These are phyloP conservation scores for Epichloe scottii DNA, from an alignment of 2,329 filamentous ascomycete genomes.

Conservation along the genomic window DNA sequence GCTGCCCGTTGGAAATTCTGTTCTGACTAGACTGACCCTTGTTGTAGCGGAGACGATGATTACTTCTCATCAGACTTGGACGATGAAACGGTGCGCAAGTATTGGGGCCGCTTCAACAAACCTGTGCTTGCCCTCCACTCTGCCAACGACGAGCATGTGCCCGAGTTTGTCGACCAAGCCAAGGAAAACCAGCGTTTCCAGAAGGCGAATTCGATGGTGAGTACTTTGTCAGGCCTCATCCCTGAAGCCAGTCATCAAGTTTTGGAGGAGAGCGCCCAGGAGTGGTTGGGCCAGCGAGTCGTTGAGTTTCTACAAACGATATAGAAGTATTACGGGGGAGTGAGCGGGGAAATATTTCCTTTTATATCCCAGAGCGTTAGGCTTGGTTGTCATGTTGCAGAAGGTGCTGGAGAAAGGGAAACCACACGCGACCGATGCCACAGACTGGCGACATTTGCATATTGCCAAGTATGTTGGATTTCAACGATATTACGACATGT, in stretches of 20 bases:
- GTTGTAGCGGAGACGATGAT: slow-evolving; percentile 59
- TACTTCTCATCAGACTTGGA: slow-evolving; percentile 74
- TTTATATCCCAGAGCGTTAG: not conserved
- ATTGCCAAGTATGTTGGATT: too few species aligned
- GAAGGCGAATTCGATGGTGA: slow-evolving; percentile 30
- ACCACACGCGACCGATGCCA: too few species aligned
- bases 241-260: slow-evolving; percentile 41
- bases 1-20: not conserved
- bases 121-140: slow-evolving; percentile 54
- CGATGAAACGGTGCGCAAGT: slow-evolving; percentile 38
- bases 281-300: slow-evolving; percentile 37
- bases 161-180: slow-evolving; percentile 42
- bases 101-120: slow-evolving; percentile 53
- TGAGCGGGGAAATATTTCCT: not conserved
- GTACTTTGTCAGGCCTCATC: slow-evolving; percentile 38
- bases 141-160: slow-evolving; percentile 53
- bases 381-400: not conserved
- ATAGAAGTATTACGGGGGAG: slow-evolving; percentile 2
- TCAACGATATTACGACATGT: too few species aligned
- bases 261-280: slow-evolving; percentile 28
- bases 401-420: too few species aligned
- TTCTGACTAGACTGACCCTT: not conserved
- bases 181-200: slow-evolving; percentile 46
- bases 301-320: slow-evolving; percentile 30
- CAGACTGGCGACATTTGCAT: not conserved